Base-by-base conservation (phyloP, 352 stramenopile species). In the Pythium brachiatum region DNA sequence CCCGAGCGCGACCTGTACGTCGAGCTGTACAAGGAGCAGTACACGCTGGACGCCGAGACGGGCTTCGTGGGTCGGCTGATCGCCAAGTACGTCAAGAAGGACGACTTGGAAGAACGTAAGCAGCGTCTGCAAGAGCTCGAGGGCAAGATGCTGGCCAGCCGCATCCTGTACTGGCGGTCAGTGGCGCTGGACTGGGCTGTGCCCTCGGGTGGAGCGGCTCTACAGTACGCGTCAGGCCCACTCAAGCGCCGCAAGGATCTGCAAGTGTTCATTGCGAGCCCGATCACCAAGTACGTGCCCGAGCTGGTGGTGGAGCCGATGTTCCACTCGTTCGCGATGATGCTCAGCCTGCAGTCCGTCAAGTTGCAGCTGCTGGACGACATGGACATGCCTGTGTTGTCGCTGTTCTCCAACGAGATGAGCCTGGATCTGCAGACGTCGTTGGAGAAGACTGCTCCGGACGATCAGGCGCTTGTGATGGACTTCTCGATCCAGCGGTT, bases 121-220 rank as follows among this genome's bases (percentile, higher is more conserved):
- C 34, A 56, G 27, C 75, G 76, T 0, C 58, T 95, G n/a, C 62
- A 72, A 5, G 75, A 76, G 9, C 56, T 94, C 18, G 81, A 94
- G 66, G 9, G 53, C 0, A 90, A 78, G 9, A 48, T 82, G n/a
- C 72, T 93, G 0, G 79, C 81, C 7, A 81, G 62, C 11, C 78
- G 72, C 9, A 32, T 94, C 18, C 62, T 96, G 1, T 79, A 84
- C 27, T 62, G 94, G 57, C 78, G 87, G 7, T 78, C 76, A 0
- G 25, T 81, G 25, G 73, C 83, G 21, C 66, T 95, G 8, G 74
- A 65, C 26, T 95, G 83, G 83, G 62, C 76, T 21, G 73, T 96
- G 44, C 87, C 87, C 12, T 74, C 74, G 51, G 78, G 58, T 34
- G 86, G 84, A 2, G 73, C 70, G 4, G 69, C 76, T 8, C 54